Base-by-base conservation (phyloP, 805 yeast genomes). In the Teunomyces aglyptinius region DNA sequence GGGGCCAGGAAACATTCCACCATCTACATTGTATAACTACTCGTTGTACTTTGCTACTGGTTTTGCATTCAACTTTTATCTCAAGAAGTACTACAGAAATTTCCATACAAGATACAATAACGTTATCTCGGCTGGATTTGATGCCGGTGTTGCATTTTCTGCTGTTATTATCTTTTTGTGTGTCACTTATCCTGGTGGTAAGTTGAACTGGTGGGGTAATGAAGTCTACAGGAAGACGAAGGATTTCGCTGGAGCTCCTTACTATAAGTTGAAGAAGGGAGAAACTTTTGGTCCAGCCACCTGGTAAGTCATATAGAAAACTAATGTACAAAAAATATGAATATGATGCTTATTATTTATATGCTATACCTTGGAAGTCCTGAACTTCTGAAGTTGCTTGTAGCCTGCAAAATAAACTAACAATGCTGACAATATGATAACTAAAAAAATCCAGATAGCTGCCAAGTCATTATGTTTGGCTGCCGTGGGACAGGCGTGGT, bases 401-500 rank as follows among this genome's bases (percentile, higher is more conserved):
- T 69, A 69, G 16, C 71, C 80, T 26, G 64, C 71, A 46, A 54
- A 70, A 58, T 58, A 67, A 36, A 67, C 78, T 57, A 53, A 64
- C 57, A 50, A 62, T 27, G 63, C 71, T 46, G 61, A 75, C 68
- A 48, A 67, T 57, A 48, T 61, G 44, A 85, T 83, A 35, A 81
- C 68, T 13, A 80, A 50, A 52, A 86, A 83, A 41, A 86, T 81
- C 71, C 87, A 80, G 44, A 85, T 75, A 3, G 84, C 81, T 13
- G 84, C 83, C 45, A 79, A 64, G 49, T 85, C 81, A 57, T 83
- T 84, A 10, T 76, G 79, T 54, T 82, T 78, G 43, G 83, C 82
- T 7, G 87, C 81, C 53, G 90, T 85, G 0, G 96, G 88, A 64
- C 97, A 89, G 0, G 96, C 96, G 65, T 84, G 86, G 36, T 87